phyloP scores from a whole-genome alignment of 225 moss, liverwort and hornwort species.

The Physcomitrellopsis africana region DNA sequence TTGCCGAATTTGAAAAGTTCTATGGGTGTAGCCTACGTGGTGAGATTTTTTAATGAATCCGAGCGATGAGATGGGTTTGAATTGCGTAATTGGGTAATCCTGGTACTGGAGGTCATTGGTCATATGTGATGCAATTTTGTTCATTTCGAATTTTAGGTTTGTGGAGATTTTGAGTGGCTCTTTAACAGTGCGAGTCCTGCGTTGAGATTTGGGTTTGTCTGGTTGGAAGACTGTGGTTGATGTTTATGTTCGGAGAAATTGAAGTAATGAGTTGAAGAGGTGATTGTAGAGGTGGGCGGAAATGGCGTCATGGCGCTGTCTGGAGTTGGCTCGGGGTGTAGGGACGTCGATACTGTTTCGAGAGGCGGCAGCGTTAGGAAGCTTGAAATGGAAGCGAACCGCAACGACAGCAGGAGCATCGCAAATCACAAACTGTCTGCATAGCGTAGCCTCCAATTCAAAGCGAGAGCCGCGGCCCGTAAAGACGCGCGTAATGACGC shows the following conservation, averaged over 20 bases:
- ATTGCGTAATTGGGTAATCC: neutral
- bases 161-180: neutral
- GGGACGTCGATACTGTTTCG: constrained; percentile 26
- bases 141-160: neutral
- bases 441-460: constrained; percentile 11
- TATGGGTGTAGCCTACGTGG: too few species aligned
- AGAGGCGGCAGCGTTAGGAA: constrained; percentile 27
- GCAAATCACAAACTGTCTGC: constrained; percentile 35
- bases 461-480: constrained; percentile 18
- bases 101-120: neutral
- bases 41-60: neutral
- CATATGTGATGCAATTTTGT: neutral
- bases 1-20: neutral
- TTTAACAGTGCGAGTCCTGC: neutral
- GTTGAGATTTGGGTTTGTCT: neutral
- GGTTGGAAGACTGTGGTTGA: neutral
- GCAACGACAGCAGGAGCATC: neutral
- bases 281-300: neutral
- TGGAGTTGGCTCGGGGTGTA: constrained; percentile 46
- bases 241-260: neutral
- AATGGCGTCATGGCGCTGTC: constrained; percentile 67
- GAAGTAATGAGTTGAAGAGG: constrained; percentile 6
- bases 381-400: constrained; percentile 22
- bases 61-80: neutral
- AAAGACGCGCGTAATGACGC: constrained; percentile 37